These are phyloP conservation scores for Blastobotrys ciferrii DNA, from an alignment of 1,139 yeast genomes.

Conservation along the genomic window DNA sequence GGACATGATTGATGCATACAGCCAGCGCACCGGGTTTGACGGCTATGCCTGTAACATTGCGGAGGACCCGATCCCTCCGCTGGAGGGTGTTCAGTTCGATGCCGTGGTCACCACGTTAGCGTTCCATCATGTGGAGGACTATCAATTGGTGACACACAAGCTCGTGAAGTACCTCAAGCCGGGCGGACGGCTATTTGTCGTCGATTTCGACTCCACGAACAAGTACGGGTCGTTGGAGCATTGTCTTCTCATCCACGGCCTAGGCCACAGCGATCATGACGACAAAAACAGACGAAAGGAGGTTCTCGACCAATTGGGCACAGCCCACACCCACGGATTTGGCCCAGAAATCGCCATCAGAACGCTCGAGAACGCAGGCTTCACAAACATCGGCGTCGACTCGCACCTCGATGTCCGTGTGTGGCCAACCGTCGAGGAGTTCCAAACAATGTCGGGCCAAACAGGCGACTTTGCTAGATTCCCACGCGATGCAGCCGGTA, in stretches of 20 bases:
- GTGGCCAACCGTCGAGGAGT: conserved; percentile 27
- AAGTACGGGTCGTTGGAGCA: neutral
- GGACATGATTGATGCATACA: conserved; percentile 30
- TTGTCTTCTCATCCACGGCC: neutral
- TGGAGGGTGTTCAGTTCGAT: conserved; percentile 24
- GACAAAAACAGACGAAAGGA: conserved; percentile 13
- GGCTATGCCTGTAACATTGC: conserved; percentile 1
- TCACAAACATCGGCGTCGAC: conserved; percentile 21
- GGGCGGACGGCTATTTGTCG: conserved; percentile 30
- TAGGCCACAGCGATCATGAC: conserved; percentile 12
- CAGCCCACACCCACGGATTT: conserved; percentile 22
- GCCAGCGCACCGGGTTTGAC: conserved; percentile 14
- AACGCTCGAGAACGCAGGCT: conserved; percentile 24
- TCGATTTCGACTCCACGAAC: conserved; percentile 22
- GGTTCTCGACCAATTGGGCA: conserved; percentile 10
- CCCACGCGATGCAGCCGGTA: neutral
- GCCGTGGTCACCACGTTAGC: conserved; percentile 31
- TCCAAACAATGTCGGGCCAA: conserved; percentile 15
- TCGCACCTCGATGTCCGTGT: conserved; percentile 22
- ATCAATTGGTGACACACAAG: conserved; percentile 21
- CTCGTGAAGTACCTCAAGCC: conserved; percentile 23
- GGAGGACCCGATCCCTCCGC: neutral
- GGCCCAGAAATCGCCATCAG: conserved; percentile 22
- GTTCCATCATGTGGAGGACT: conserved; percentile 33
- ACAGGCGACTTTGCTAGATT: neutral